phyloP scores from a whole-genome alignment of 345 rosid species.

The Fremontodendron californicum region DNA sequence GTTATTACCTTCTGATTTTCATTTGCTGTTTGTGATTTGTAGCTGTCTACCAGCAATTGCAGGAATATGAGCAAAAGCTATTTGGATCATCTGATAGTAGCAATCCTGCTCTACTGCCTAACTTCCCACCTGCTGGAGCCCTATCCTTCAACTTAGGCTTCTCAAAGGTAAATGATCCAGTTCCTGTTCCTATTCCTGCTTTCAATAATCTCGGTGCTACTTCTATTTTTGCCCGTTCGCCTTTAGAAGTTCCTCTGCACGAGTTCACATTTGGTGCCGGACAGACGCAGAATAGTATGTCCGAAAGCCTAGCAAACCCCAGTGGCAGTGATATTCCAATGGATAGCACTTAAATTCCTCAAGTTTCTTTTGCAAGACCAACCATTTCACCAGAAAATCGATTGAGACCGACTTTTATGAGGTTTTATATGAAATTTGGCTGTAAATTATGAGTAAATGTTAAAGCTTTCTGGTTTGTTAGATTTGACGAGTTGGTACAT shows the following conservation, averaged over 20 bases:
- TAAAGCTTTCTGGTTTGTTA: slow-evolving; percentile 13
- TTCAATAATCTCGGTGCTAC: slow-evolving; percentile 42
- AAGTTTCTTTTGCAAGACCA: not conserved
- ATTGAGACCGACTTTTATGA: slow-evolving; percentile 5
- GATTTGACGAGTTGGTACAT: slow-evolving; percentile 1
- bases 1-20: not conserved
- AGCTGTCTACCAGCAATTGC: slow-evolving; percentile 57
- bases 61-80: too few relatives aligned
- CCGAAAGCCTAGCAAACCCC: slow-evolving; percentile 34
- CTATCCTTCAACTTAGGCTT: slow-evolving; percentile 67
- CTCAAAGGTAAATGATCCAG: slow-evolving; percentile 42
- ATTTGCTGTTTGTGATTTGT: slow-evolving; percentile 17
- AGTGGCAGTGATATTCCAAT: slow-evolving; percentile 56
- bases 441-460: slow-evolving; percentile 29
- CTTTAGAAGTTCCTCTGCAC: slow-evolving; percentile 39
- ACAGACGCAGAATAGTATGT: slow-evolving; percentile 27
- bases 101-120: slow-evolving; percentile 23
- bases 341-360: slow-evolving; percentile 51
- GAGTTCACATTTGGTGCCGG: slow-evolving; percentile 73
- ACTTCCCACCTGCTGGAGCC: slow-evolving; percentile 25
- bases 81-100: slow-evolving; percentile 34
- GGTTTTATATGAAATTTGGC: slow-evolving; percentile 17
- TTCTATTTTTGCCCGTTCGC: slow-evolving; percentile 53
- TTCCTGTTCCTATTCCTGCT: slow-evolving; percentile 42
- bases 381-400: not conserved